Evolutionary conservation across 2,329 filamentous ascomycete genomes (phyloP).

Genomic region (Ophiosphaerella herpotricha): DNA sequence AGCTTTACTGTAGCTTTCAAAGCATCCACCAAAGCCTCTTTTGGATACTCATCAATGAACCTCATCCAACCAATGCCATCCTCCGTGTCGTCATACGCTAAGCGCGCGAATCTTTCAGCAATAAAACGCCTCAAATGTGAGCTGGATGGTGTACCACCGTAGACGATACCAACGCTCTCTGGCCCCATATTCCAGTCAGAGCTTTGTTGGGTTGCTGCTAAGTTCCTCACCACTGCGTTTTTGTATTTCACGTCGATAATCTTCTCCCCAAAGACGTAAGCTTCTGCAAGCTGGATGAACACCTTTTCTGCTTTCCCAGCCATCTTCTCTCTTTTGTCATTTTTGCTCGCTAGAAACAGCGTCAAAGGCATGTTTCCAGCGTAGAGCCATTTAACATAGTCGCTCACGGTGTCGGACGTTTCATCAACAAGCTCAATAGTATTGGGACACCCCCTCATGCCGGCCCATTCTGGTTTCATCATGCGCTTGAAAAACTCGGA

Average conservation of each 20-base stretch:
- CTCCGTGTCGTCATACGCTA: too few species aligned
- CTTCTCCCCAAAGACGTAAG: slow-evolving; percentile 11
- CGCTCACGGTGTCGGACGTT: not conserved
- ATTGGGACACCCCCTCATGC: not conserved
- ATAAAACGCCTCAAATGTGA: too few species aligned
- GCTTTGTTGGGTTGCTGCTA: not conserved
- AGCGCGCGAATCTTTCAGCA: too few species aligned
- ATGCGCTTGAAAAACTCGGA: slow-evolving; percentile 7
- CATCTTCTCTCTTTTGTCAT: not conserved
- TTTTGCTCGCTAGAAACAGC: not conserved
- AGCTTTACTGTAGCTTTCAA: too few species aligned
- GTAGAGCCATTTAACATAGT: slow-evolving; percentile 10
- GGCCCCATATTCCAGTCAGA: too few species aligned
- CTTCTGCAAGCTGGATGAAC: not conserved
- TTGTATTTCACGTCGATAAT: slow-evolving; percentile 5
- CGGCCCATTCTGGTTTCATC: slow-evolving; percentile 6
- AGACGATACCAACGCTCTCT: too few species aligned
- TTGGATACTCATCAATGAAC: too few species aligned
- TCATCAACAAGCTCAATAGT: slow-evolving; percentile 6
- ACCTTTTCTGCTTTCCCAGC: slow-evolving; percentile 1
- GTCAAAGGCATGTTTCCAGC: not conserved
- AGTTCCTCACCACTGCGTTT: not conserved
- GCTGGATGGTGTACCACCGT: too few species aligned
- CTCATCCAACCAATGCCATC: too few species aligned
- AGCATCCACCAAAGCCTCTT: too few species aligned